Conservation (phyloP, 208 protist species). For the Lotmaria passim region DNA sequence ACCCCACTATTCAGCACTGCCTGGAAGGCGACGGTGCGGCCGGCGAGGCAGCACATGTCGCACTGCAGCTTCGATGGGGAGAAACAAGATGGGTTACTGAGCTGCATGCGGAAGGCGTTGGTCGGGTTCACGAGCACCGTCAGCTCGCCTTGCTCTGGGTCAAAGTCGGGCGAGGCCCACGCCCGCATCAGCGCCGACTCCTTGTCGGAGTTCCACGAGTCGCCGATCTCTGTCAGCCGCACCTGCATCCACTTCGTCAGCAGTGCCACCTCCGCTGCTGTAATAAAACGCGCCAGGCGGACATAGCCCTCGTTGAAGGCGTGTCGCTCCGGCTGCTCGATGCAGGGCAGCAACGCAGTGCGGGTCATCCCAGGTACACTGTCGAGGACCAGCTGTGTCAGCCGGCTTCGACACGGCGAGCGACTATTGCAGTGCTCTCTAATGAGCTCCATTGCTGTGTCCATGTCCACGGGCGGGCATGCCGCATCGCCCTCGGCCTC, state of each 20-base stretch:
- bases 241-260: conserved; percentile 29
- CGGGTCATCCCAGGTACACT: conserved; percentile 14
- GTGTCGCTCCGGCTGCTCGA: conserved; percentile 31
- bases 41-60: conserved; percentile 33
- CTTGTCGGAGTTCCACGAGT: not conserved
- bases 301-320: conserved; percentile 26
- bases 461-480: not conserved
- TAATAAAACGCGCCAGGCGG: conserved; percentile 20
- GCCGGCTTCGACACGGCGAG: conserved; percentile 7
- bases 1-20: conserved; percentile 36
- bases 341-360: conserved; percentile 26
- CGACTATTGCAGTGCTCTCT: conserved; percentile 5
- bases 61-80: conserved; percentile 18
- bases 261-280: conserved; percentile 13
- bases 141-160: conserved; percentile 26
- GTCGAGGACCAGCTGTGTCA: conserved; percentile 19
- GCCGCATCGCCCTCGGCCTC: not conserved
- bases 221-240: conserved; percentile 21
- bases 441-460: not conserved
- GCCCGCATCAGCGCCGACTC: conserved; percentile 20
- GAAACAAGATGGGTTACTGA: conserved; percentile 30
- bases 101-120: conserved; percentile 33
- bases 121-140: conserved; percentile 29
- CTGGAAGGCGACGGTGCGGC: conserved; percentile 26
- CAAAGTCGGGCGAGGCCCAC: conserved; percentile 32